phyloP scores from a whole-genome alignment of 192 early-diverging fungal species.

The Endogone sp. region DNA sequence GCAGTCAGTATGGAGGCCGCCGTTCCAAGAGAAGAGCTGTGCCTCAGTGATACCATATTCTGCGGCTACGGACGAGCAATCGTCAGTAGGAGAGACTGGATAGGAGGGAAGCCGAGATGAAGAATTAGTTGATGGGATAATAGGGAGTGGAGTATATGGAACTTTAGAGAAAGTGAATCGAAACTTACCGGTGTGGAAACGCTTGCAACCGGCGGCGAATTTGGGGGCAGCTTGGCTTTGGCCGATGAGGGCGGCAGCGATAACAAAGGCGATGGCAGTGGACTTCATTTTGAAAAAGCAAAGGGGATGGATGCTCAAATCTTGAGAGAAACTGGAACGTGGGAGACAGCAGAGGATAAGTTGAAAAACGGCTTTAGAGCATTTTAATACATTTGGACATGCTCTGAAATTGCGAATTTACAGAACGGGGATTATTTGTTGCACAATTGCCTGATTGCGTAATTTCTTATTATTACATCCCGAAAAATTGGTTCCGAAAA shows the following conservation, averaged over 20 bases:
- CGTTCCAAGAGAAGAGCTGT: slow-evolving; percentile 1
- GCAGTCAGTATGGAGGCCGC: slow-evolving; percentile 1
- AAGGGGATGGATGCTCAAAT: not conserved
- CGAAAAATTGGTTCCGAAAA: no score
- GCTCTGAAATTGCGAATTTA: no score
- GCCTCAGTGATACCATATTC: not conserved
- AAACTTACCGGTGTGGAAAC: not conserved
- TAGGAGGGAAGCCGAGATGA: not conserved
- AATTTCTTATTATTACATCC: no score
- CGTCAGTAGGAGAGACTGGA: not conserved
- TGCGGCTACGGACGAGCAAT: not conserved
- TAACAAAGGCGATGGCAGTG: not conserved
- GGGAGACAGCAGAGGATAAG: no score
- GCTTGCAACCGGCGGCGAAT: not conserved
- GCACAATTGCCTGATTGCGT: no score
- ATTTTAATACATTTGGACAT: no score
- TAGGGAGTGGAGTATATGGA: not conserved
- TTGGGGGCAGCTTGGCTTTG: not conserved
- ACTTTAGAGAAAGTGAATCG: not conserved
- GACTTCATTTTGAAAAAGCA: slow-evolving; percentile 3
- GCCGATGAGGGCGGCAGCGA: not conserved
- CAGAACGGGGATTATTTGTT: no score
- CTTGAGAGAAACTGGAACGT: no score
- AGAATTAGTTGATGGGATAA: not conserved
- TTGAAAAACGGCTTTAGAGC: no score